A percentile compares a stretch with the other conserved stretches of the same genome.
Evolutionary conservation across 2,329 filamentous ascomycete species (phyloP).

Genomic region (Metarhizium robertsii): DNA sequence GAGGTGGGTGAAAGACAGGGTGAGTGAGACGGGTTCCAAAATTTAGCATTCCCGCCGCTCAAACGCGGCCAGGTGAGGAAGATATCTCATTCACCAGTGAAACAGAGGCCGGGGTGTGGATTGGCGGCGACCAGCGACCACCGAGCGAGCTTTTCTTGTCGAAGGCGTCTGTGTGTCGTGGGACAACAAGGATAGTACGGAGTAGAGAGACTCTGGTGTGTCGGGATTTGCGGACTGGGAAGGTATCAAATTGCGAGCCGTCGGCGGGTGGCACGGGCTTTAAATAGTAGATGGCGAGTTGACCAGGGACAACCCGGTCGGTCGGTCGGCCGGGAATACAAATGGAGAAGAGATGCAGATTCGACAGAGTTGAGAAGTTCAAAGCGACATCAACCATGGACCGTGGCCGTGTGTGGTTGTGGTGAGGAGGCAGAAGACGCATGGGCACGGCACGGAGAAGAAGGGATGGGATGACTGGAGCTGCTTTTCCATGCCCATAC

Average conservation of each 20-base stretch:
- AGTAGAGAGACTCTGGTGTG: background rate
- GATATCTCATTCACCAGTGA: constrained; percentile 14
- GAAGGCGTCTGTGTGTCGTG: constrained; percentile 6
- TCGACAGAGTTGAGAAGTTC: background rate
- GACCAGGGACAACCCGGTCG: background rate
- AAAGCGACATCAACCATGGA: background rate
- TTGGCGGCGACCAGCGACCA: constrained; percentile 7
- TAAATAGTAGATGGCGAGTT: background rate
- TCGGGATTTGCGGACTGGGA: background rate
- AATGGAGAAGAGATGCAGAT: background rate
- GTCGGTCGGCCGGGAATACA: background rate
- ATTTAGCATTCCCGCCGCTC: constrained; percentile 7
- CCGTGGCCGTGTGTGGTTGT: too few relatives aligned
- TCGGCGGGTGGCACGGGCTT: background rate
- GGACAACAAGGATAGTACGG: background rate
- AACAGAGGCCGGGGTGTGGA: constrained; percentile 14
- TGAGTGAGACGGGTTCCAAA: constrained; percentile 8
- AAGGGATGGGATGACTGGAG: background rate
- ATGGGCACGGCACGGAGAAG: background rate
- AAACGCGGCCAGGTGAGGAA: constrained; percentile 12
- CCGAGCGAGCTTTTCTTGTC: constrained; percentile 7
- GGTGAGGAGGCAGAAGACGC: background rate
- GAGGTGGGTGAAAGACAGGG: background rate
- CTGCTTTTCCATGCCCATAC: background rate
- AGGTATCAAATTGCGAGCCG: background rate